Conservation (phyloP, 2,329 filamentous ascomycete species). For the Fusarium sp. region DNA sequence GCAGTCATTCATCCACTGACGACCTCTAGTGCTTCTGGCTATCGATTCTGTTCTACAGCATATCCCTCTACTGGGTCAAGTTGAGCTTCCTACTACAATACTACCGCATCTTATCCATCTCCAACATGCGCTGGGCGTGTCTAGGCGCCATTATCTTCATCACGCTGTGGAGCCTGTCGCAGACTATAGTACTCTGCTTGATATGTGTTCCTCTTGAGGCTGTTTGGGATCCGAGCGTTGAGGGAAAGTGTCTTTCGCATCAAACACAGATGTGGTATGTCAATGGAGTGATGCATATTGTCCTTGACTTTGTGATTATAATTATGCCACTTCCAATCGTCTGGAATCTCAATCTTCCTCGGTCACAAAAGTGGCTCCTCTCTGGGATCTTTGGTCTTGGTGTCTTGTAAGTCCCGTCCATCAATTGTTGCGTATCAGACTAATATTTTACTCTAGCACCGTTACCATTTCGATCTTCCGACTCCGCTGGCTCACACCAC, state of each 20-base stretch:
- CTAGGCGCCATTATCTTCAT: conserved; percentile 7
- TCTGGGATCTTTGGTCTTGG: conserved; percentile 33
- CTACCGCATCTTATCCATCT: conserved; percentile 36
- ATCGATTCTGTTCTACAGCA: conserved; percentile 31
- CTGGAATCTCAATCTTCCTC: conserved; percentile 26
- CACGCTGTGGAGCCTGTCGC: background rate
- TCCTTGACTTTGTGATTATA: conserved; percentile 32
- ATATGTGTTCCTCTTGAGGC: conserved; percentile 27
- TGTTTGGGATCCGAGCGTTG: conserved; percentile 26
- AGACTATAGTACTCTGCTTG: accelerated
- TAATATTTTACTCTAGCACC: background rate
- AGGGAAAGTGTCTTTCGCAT: conserved; percentile 8
- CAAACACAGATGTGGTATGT: conserved; percentile 13
- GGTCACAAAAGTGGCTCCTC: conserved; percentile 25
- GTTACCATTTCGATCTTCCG: conserved; percentile 29
- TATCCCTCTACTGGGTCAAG: conserved; percentile 16
- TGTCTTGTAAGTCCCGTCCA: conserved; percentile 15
- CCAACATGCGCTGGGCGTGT: conserved; percentile 23
- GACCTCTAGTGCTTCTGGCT: conserved; percentile 34
- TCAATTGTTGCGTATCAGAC: accelerated
- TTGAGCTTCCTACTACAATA: conserved; percentile 39
- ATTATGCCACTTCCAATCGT: conserved; percentile 34
- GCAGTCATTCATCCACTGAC: background rate
- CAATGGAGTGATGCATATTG: conserved; percentile 24
- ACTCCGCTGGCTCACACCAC: conserved; percentile 34